Percentiles rank a stretch among this genome's conserved stretches.
These are phyloP conservation scores for Pseudocercospora crystallina DNA, from an alignment of 2,329 filamentous ascomycete species.

Conservation along the genomic window DNA sequence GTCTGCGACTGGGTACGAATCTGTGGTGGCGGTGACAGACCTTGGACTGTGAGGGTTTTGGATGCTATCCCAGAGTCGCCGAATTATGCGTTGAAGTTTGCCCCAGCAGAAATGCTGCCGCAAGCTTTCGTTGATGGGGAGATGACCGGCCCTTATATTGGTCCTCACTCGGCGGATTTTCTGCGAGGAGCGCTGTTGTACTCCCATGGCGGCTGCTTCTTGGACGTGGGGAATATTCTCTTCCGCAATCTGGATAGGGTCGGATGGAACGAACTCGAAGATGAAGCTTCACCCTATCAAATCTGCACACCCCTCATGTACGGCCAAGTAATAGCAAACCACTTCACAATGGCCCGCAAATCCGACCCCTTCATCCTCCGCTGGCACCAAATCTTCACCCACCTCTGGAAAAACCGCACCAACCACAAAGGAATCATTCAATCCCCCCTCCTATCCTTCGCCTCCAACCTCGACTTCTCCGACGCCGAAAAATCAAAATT, in stretches of 20 bases:
- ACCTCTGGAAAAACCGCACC: not conserved
- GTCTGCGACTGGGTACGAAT: slow-evolving; percentile 44
- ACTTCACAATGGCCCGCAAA: not conserved
- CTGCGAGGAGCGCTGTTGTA: slow-evolving; percentile 46
- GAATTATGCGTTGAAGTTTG: slow-evolving; percentile 42
- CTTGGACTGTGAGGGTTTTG: slow-evolving; percentile 46
- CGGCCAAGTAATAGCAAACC: slow-evolving; percentile 4
- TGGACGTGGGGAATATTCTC: slow-evolving; percentile 45
- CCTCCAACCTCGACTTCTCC: slow-evolving; percentile 10
- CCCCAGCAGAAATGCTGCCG: slow-evolving; percentile 36
- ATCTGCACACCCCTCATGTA: slow-evolving; percentile 31
- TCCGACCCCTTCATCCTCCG: not conserved
- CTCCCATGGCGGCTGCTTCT: slow-evolving; percentile 42
- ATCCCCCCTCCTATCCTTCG: slow-evolving; percentile 15
- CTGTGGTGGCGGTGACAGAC: slow-evolving; percentile 26
- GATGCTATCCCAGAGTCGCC: slow-evolving; percentile 40
- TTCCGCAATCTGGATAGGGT: slow-evolving; percentile 40
- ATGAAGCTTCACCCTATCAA: slow-evolving; percentile 38
- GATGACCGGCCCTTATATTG: slow-evolving; percentile 47
- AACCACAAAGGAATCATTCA: slow-evolving; percentile 16
- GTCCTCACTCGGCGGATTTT: slow-evolving; percentile 50
- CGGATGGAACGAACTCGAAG: slow-evolving; percentile 41
- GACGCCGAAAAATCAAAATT: slow-evolving; percentile 12
- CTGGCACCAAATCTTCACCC: not conserved
- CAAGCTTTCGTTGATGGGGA: slow-evolving; percentile 44